Percentiles rank a stretch among this genome's conserved stretches.
phyloP scores from a whole-genome alignment of 1,139 yeast species.

The Yarrowia galli region DNA sequence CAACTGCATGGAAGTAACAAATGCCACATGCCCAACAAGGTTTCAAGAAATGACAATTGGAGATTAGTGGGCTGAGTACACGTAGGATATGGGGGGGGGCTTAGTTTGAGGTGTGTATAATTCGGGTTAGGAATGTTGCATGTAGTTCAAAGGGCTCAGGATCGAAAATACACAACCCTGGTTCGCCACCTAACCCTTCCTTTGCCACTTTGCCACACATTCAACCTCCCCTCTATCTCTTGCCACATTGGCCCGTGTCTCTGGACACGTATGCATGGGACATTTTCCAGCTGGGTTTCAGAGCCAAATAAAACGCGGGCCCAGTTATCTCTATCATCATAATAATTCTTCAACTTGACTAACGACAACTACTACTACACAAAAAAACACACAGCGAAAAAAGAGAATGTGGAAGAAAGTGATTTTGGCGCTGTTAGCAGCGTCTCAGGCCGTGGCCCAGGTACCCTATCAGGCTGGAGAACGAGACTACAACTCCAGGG shows the following conservation, averaged over 20 bases:
- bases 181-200: too few relatives aligned
- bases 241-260: neutral
- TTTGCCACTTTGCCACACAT: neutral
- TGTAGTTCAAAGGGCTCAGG: too few relatives aligned
- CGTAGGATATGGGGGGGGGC: neutral
- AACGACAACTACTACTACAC: neutral
- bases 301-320: slow-evolving; percentile 23
- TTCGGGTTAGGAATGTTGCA: neutral
- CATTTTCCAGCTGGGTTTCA: neutral
- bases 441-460: slow-evolving; percentile 7
- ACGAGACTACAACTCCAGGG: slow-evolving; percentile 9
- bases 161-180: too few relatives aligned
- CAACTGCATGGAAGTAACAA: neutral
- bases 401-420: neutral
- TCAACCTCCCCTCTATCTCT: too few relatives aligned
- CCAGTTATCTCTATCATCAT: too few relatives aligned
- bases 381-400: neutral
- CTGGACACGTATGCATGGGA: slow-evolving; percentile 29
- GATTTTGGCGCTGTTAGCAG: slow-evolving; percentile 9
- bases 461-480: neutral
- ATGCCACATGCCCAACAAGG: slow-evolving; percentile 1
- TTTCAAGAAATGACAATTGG: neutral
- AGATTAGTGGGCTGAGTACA: neutral
- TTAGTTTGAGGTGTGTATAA: neutral
- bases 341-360: too few relatives aligned